These are phyloP conservation scores for Phytophthora sojae DNA, from an alignment of 352 stramenopile species.

Conservation along the genomic window DNA sequence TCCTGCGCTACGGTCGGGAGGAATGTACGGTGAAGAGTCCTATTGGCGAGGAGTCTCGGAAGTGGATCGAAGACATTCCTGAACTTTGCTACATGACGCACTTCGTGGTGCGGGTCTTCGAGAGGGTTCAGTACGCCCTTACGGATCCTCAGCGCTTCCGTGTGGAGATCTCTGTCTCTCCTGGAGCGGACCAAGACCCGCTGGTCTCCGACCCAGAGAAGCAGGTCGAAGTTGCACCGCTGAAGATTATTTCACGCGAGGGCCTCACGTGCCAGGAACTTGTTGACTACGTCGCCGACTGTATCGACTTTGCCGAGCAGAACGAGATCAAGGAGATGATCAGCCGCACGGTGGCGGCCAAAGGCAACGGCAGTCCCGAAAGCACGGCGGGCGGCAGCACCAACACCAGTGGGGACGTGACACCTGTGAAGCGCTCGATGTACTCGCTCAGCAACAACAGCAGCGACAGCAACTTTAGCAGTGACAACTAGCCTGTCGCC, in stretches of 20 bases:
- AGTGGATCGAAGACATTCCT: constrained; percentile 91
- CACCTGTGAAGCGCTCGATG: constrained; percentile 56
- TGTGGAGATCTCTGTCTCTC: constrained; percentile 87
- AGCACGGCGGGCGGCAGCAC: constrained; percentile 31
- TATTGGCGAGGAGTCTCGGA: constrained; percentile 75
- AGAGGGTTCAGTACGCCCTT: constrained; percentile 83
- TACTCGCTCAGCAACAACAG: constrained; percentile 72
- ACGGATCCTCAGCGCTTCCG: constrained; percentile 83
- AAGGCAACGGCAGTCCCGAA: constrained; percentile 36
- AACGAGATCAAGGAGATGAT: constrained; percentile 56
- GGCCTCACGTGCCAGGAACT: constrained; percentile 85
- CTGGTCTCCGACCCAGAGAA: constrained; percentile 65
- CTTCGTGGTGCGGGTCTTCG: constrained; percentile 99
- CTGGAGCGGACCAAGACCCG: constrained; percentile 78
- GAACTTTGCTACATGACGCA: constrained; percentile 99
- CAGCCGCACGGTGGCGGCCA: constrained; percentile 38
- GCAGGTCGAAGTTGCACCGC: constrained; percentile 72
- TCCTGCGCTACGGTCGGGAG: constrained; percentile 92
- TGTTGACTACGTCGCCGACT: constrained; percentile 84
- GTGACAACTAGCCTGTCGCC: constrained; percentile 30
- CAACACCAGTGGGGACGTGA: constrained; percentile 37
- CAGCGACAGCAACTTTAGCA: constrained; percentile 58
- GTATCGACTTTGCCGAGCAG: constrained; percentile 76
- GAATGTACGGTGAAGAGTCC: constrained; percentile 65
- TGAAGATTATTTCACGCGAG: constrained; percentile 87